Conservation (phyloP, 2,329 filamentous ascomycete species). For the Penicillium brasilianum region DNA sequence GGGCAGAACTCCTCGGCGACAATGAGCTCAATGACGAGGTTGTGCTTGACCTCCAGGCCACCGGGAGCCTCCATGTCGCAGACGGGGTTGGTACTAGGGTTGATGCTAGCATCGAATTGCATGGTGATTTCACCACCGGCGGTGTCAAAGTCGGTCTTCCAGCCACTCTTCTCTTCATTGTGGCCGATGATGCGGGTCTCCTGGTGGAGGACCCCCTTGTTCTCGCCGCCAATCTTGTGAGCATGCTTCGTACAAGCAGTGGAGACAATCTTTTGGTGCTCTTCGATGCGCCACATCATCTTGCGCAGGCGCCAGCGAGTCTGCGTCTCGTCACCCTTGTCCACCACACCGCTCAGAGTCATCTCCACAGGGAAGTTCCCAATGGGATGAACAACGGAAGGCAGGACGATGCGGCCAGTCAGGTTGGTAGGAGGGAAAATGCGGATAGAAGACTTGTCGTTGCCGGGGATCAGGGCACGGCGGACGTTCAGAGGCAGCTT, state of each 20-base stretch:
- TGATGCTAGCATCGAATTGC: conserved; percentile 72
- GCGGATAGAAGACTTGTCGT: conserved; percentile 85
- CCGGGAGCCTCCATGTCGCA: conserved; percentile 78
- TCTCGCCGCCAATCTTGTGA: conserved; percentile 65
- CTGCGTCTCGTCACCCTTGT: conserved; percentile 69
- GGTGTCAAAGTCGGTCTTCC: conserved; percentile 79
- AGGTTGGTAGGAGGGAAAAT: conserved; percentile 97
- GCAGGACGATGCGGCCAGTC: conserved; percentile 80
- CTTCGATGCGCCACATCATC: conserved; percentile 90
- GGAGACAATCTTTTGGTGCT: conserved; percentile 78
- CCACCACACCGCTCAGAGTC: conserved; percentile 83
- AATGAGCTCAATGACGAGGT: conserved; percentile 88
- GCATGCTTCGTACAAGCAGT: conserved; percentile 79
- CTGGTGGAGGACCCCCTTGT: conserved; percentile 74
- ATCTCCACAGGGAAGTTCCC: conserved; percentile 79
- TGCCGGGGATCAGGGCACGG: conserved; percentile 77
- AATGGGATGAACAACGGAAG: conserved; percentile 82
- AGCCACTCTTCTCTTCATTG: conserved; percentile 81
- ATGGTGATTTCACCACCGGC: conserved; percentile 78
- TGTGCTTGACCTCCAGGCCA: conserved; percentile 80
- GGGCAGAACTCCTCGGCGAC: conserved; percentile 86
- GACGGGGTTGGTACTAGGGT: conserved; percentile 66
- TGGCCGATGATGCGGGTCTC: conserved; percentile 78
- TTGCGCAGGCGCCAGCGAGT: conserved; percentile 90
- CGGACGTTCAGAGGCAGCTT: conserved; percentile 73